Base-by-base conservation (phyloP, 2,329 filamentous ascomycete species). In the Bisporella sp. region DNA sequence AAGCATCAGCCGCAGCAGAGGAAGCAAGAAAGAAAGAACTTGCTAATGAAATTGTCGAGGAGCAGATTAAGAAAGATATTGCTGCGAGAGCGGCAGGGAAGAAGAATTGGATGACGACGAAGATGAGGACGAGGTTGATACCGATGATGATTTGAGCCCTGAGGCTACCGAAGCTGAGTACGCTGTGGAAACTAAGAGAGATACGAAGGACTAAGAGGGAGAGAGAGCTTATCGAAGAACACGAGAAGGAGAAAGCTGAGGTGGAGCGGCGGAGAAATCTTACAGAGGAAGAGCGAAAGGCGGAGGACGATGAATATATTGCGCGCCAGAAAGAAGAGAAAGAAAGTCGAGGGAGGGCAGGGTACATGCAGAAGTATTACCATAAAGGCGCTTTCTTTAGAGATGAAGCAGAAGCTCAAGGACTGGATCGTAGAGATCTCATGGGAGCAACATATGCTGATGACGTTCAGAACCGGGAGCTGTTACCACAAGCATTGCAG, bases 331-430 rank as follows among this genome's bases (percentile, higher is more conserved):
- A 60, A 33, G 63, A 65, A 30, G 64, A 67, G 55, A 63, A 60
- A 69, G 82, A 85, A 59, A 69, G 75, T 46, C 84, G 85, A 54
- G 89, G 89, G 48, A 86, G 92, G 69, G 89, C 93, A 76, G 79
- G 79, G 2, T 96, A 83, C 67, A 89, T 97, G 87, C 91, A 96
- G 65, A 90, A 91, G 66, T 99, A 97, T 72, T 91, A 89, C 69
- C 93, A 99, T 75, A 92, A 91, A 71, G 93, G 93, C 45, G 93
- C 93, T 12, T 99, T 97, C 73, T 97, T 89, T 73, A 87, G 86
- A 58, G 89, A 91, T 47, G 87, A 95, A 60, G 77, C 84, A 47
- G 81, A 84, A 59, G 82, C 81, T 12, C 82, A 87, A 55, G 88
- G 89, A 1, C 73, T 96, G 43, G 83, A 87, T 56, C 79, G 84